Conservation (phyloP, 306 rosid genomes). For the Cucumis sativus region Cucumber_9930_V3 NC_026661.2:10749001-10749500, state of each 20-base stretch:
- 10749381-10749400: neutral
- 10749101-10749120: neutral
- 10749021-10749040: neutral
- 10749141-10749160: neutral
- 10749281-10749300: neutral
- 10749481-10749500: constrained; percentile 11
- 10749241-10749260: neutral
- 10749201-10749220: too few relatives aligned
- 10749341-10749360: neutral
- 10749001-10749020: neutral
- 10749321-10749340: neutral
- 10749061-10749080: neutral
- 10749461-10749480: neutral
- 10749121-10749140: neutral
- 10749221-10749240: too few relatives aligned
- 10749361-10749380: neutral
- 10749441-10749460: neutral
- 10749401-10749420: neutral
- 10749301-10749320: neutral
- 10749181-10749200: too few relatives aligned
- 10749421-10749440: neutral
- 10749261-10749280: neutral
- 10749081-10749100: neutral
- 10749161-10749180: too few relatives aligned
- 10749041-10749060: neutral